Conservation (phyloP, 208 protist species). For the Acanthamoeba castellanii region DNA sequence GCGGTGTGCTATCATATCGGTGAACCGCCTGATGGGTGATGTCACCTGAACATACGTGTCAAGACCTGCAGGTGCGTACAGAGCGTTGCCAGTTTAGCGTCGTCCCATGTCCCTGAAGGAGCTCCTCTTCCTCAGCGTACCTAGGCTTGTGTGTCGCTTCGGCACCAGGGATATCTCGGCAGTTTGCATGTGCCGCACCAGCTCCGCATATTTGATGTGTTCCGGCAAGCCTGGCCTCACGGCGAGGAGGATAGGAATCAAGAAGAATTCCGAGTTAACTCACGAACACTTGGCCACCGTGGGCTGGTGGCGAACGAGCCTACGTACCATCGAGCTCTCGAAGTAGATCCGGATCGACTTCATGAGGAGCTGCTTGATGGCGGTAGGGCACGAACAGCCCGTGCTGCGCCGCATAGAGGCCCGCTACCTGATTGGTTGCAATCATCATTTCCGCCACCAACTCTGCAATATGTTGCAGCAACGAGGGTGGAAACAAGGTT, state of each 20-base stretch:
- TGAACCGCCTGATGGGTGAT: background rate
- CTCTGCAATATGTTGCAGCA: background rate
- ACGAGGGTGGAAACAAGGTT: background rate
- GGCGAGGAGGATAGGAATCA: background rate
- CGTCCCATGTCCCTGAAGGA: too few species aligned
- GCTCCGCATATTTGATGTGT: background rate
- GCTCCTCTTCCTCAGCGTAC: background rate
- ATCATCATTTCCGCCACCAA: conserved; percentile 54
- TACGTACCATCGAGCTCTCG: background rate
- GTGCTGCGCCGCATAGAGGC: background rate
- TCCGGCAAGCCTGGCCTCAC: background rate
- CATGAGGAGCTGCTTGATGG: background rate
- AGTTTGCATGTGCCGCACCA: background rate
- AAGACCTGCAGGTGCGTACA: background rate
- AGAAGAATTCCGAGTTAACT: background rate
- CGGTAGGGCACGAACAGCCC: background rate
- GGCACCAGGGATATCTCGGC: background rate
- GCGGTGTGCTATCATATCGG: background rate
- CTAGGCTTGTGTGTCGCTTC: background rate
- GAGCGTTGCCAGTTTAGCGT: background rate
- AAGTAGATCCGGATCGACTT: background rate
- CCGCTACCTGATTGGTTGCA: background rate
- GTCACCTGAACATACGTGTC: background rate
- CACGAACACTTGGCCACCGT: background rate
- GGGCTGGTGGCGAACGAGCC: too few species aligned